Conservation (phyloP, 1,139 yeast species). For the Geotrichum fermentans region DNA sequence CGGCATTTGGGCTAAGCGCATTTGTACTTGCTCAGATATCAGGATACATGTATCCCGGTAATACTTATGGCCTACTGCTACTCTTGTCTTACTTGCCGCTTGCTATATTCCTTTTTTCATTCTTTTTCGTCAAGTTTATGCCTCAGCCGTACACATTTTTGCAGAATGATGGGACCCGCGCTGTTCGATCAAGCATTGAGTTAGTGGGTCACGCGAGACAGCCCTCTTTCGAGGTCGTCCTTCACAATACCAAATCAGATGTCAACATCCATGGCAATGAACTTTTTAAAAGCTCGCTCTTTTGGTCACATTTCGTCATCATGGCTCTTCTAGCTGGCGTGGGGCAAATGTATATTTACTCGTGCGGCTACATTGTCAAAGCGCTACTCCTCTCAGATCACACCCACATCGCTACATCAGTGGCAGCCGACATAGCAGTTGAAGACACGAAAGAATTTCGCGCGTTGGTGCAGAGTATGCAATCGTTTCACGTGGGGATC, state of each 20-base stretch:
- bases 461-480: conserved; percentile 40
- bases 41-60: conserved; percentile 31
- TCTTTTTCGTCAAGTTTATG: conserved; percentile 28
- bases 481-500: conserved; percentile 67
- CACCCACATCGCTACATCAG: not conserved
- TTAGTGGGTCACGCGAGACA: not conserved
- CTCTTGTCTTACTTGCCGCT: conserved; percentile 35
- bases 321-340: conserved; percentile 63
- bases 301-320: conserved; percentile 42
- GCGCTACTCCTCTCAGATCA: conserved; percentile 40
- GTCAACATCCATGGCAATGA: conserved; percentile 29
- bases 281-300: conserved; percentile 28
- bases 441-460: conserved; percentile 19
- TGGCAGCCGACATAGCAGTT: conserved; percentile 7
- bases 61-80: conserved; percentile 34
- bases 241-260: conserved; percentile 16
- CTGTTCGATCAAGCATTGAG: conserved; percentile 9
- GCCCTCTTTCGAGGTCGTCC: conserved; percentile 16
- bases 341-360: conserved; percentile 73
- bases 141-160: conserved; percentile 18
- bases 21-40: conserved; percentile 38
- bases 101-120: conserved; percentile 26
- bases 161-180: conserved; percentile 12
- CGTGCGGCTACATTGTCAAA: conserved; percentile 66
- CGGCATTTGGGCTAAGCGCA: conserved; percentile 43